A percentile compares a stretch with the other conserved stretches of the same genome.
Evolutionary conservation across 2,329 filamentous ascomycete genomes (phyloP).

Genomic region (Neophaeococcomyces aloes): DNA sequence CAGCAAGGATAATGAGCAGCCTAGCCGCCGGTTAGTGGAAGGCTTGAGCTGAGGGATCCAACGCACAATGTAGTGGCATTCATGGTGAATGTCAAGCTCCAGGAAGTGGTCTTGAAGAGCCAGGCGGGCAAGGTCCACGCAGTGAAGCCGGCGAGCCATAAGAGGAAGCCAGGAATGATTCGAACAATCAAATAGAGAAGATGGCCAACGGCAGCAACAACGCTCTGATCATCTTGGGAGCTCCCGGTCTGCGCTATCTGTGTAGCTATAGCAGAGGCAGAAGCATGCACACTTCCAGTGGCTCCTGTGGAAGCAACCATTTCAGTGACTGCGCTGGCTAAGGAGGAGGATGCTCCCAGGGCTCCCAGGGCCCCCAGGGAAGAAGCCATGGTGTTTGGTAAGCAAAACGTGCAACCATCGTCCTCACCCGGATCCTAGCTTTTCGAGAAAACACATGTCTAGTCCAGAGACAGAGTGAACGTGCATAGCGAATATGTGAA

Average conservation of each 20-base stretch:
- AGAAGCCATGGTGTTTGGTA: neutral
- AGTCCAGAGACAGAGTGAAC: too few species aligned
- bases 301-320: neutral
- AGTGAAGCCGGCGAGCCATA: conserved; percentile 72
- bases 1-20: conserved; percentile 62
- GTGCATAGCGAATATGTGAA: too few species aligned
- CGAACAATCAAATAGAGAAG: conserved; percentile 28
- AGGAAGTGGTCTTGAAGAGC: conserved; percentile 81
- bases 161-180: conserved; percentile 50
- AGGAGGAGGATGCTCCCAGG: conserved; percentile 4
- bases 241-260: neutral
- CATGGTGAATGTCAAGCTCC: conserved; percentile 94
- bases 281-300: neutral
- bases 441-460: neutral
- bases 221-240: neutral
- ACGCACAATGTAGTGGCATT: conserved; percentile 88
- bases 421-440: neutral
- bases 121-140: conserved; percentile 84
- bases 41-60: neutral
- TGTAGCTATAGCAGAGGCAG: neutral
- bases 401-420: neutral
- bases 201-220: conserved; percentile 11
- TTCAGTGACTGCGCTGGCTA: neutral
- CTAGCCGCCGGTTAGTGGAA: conserved; percentile 29
- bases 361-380: neutral